Conservation (phyloP, 2,329 filamentous ascomycete species). For the Penicillium nordicum region DNA sequence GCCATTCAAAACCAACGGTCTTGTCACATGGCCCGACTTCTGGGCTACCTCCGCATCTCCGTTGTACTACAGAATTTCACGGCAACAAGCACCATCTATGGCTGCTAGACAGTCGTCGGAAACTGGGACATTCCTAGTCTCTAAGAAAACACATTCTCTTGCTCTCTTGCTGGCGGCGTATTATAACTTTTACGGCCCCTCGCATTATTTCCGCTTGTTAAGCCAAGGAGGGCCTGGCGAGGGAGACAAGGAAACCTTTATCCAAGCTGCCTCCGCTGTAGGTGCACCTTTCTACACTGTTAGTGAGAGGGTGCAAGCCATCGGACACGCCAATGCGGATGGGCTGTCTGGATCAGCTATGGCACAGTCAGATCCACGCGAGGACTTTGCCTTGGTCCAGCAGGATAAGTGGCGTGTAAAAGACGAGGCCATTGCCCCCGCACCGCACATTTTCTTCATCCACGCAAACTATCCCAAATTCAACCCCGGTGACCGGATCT, state of each 20-base stretch:
- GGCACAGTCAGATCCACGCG: constrained; percentile 39
- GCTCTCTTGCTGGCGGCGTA: constrained; percentile 38
- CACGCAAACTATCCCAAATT: constrained; percentile 45
- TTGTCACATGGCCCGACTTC: constrained; percentile 59
- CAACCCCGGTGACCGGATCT: constrained; percentile 39
- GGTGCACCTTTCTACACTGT: constrained; percentile 36
- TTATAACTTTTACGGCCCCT: constrained; percentile 37
- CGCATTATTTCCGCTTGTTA: constrained; percentile 39
- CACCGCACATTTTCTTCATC: constrained; percentile 39
- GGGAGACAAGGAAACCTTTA: constrained; percentile 41
- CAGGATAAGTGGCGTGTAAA: constrained; percentile 34
- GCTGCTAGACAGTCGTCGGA: constrained; percentile 37
- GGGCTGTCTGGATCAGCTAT: constrained; percentile 36
- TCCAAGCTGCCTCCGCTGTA: constrained; percentile 35
- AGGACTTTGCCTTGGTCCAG: constrained; percentile 35
- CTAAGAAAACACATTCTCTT: constrained; percentile 35
- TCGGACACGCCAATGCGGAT: constrained; percentile 31
- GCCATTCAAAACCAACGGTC: constrained; percentile 51
- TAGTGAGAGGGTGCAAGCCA: constrained; percentile 34
- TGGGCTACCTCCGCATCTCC: constrained; percentile 46
- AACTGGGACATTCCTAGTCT: constrained; percentile 36
- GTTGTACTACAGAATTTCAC: constrained; percentile 43
- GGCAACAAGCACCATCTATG: constrained; percentile 33
- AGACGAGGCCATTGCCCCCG: constrained; percentile 28
- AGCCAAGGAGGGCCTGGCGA: constrained; percentile 39